Evolutionary conservation across 106 monocot genomes (phyloP), one percentile per base, ranked within the genome.

Genomic region (Acanthochlamys bracteata): DNA sequence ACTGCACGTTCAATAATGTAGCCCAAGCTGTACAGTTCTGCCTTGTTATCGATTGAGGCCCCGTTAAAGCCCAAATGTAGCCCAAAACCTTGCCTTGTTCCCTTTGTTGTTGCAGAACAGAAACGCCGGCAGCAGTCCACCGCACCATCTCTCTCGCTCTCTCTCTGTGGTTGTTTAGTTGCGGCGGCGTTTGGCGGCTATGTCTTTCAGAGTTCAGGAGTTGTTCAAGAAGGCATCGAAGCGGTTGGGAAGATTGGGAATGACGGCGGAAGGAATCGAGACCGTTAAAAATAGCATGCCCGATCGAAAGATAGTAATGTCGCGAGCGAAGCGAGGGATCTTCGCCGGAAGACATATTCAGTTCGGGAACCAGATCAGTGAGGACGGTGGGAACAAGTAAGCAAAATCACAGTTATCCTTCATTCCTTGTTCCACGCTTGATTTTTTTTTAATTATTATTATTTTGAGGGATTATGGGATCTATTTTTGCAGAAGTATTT

Each of bases 331-430:
- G 67, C 77, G 88, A 21, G 93, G 93, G 1, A 81, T 93, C 77
- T 93, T 71, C 71, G 93, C 93, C 25, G 93, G 93, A 10, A 76
- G 82, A 11, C 93, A 93, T 69, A 93, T 93, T 73, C 93, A 88
- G 73, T 89, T 93, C 77, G 93, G 93, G 27, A 93, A 93, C 68
- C 66, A 84, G 66, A 71, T 92, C 68, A 79, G 85, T 70, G 85
- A 88, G 43, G 85, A 85, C 49, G 89, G 93, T 11, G 88, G 88
- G 39, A 93, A 93, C 93, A 93, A 93, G 93, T 93, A 82, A 49
- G 4, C 67, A n/a, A n/a, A n/a, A n/a, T n/a, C n/a, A n/a, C n/a
- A n/a, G n/a, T n/a, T n/a, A n/a, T n/a, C n/a, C 33, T 6, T 33
- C 33, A 33, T 33, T 33, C 33, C 33, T 33, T 33, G 33, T 6